Percentiles rank a stretch among this genome's conserved stretches.
Conservation (phyloP, 306 rosid genomes). For the Hylodesmum podocarpum region DNA sequence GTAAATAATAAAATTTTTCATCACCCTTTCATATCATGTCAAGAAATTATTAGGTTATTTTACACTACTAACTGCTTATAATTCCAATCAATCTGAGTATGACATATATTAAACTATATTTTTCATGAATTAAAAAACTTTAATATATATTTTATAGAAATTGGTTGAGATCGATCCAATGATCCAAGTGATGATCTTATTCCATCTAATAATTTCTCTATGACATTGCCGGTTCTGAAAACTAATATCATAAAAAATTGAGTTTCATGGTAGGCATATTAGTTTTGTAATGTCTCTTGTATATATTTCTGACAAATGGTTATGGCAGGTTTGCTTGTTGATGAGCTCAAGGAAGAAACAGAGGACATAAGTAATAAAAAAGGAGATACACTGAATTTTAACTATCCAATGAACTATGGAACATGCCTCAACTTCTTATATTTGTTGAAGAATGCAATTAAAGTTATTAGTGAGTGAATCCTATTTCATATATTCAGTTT, state of each 20-base stretch:
- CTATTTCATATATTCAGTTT: neutral
- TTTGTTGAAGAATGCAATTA: conserved; percentile 2
- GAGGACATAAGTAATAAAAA: neutral
- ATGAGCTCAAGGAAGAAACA: conserved; percentile 21
- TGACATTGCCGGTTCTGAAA: neutral
- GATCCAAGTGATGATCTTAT: too few relatives aligned
- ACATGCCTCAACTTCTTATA: conserved; percentile 25
- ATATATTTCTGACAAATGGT: neutral
- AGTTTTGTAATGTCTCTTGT: neutral
- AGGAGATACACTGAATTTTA: neutral
- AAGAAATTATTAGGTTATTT: too few relatives aligned
- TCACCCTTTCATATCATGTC: too few relatives aligned
- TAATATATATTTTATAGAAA: too few relatives aligned
- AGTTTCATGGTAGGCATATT: too few relatives aligned
- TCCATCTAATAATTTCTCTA: too few relatives aligned
- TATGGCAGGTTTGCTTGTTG: conserved; percentile 29
- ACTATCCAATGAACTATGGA: conserved; percentile 18
- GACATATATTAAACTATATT: too few relatives aligned
- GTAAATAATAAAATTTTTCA: neutral
- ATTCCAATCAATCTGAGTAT: too few relatives aligned
- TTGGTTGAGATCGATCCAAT: too few relatives aligned
- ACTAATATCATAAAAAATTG: too few relatives aligned
- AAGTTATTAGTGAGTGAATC: conserved; percentile 18
- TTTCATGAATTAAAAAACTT: too few relatives aligned
- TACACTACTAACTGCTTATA: too few relatives aligned